Conservation (phyloP, 805 yeast species). For the Barnettozyma populi region DNA sequence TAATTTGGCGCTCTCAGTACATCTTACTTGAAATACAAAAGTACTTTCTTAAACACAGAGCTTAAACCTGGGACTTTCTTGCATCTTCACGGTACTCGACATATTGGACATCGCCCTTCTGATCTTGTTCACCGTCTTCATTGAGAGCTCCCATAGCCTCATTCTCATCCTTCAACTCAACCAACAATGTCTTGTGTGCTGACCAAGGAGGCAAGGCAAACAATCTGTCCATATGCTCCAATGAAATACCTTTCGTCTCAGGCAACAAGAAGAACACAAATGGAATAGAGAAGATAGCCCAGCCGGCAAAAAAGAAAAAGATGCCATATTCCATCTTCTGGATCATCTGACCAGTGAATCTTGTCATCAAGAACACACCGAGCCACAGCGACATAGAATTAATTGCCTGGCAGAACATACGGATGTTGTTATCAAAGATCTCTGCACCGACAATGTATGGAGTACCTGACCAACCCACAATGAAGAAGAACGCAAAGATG, state of each 20-base stretch:
- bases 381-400: constrained; percentile 44
- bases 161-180: neutral
- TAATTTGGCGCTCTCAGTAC: no score
- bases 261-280: constrained; percentile 37
- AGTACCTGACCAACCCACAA: constrained; percentile 40
- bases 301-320: constrained; percentile 23
- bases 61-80: no score
- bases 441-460: constrained; percentile 44
- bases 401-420: constrained; percentile 40
- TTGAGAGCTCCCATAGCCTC: no score
- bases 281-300: constrained; percentile 29
- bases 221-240: constrained; percentile 38
- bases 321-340: no score
- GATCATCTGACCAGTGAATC: no score
- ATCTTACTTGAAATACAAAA: no score
- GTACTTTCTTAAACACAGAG: no score
- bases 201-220: constrained; percentile 19
- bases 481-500: no score
- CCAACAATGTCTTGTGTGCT: constrained; percentile 12
- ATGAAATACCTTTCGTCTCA: constrained; percentile 40
- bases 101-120: no score
- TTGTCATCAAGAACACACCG: constrained; percentile 10
- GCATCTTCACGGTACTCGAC: no score
- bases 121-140: no score
- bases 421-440: constrained; percentile 38